Conservation (phyloP, 208 protist species). For the Trypanosoma boissoni region DNA sequence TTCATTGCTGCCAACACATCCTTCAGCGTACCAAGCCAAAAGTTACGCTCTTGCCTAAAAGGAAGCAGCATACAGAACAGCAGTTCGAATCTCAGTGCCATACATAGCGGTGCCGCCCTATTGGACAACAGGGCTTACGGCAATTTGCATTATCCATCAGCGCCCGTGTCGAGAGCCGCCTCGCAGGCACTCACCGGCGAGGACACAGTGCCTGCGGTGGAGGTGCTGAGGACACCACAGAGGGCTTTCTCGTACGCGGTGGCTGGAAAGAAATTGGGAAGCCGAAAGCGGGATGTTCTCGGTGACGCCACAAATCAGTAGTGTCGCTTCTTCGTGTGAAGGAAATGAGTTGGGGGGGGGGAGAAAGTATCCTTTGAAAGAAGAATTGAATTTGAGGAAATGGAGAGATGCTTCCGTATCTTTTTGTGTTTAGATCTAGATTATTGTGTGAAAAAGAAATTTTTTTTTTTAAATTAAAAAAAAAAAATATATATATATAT, state of each 20-base stretch:
- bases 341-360: not conserved
- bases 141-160: slow-evolving; percentile 29
- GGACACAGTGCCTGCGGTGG: slow-evolving; percentile 19
- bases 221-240: slow-evolving; percentile 32
- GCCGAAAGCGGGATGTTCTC: slow-evolving; percentile 64
- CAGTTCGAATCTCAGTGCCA: slow-evolving; percentile 1
- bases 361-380: slow-evolving; percentile 1
- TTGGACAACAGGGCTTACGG: no score
- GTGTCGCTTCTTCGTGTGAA: not conserved
- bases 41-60: slow-evolving; percentile 60
- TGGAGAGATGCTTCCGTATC: no score
- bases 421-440: no score
- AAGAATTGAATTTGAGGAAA: no score
- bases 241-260: slow-evolving; percentile 61
- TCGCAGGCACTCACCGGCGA: slow-evolving; percentile 46
- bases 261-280: slow-evolving; percentile 30
- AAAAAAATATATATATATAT: no score
- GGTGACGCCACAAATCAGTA: slow-evolving; percentile 68
- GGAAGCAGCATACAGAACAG: slow-evolving; percentile 2
- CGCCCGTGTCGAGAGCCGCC: slow-evolving; percentile 47
- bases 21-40: slow-evolving; percentile 33
- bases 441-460: no score
- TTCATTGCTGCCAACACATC: slow-evolving; percentile 44
- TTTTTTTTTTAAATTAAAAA: no score
- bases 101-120: slow-evolving; percentile 3